Evolutionary conservation across 2,329 filamentous ascomycete species (phyloP).

Genomic region (Pseudogymnoascus sp.): DNA sequence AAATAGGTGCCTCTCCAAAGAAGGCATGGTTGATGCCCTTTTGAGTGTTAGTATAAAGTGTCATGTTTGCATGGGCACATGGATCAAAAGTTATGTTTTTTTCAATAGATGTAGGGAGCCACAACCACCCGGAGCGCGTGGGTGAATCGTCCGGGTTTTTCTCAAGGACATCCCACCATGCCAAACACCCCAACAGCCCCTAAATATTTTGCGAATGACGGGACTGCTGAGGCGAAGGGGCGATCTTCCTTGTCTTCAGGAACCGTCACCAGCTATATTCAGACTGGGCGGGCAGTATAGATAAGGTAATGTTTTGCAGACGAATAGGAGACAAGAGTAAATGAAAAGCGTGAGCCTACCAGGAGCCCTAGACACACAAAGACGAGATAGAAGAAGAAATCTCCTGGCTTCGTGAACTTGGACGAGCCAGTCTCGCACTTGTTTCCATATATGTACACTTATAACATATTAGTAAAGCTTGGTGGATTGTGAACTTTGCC

Average conservation of each 20-base stretch:
- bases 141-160: conserved; percentile 38
- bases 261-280: conserved; percentile 46
- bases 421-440: conserved; percentile 52
- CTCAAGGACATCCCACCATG: conserved; percentile 46
- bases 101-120: conserved; percentile 30
- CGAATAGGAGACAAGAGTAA: conserved; percentile 12
- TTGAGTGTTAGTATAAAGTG: conserved; percentile 20
- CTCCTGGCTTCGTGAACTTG: conserved; percentile 53
- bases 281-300: conserved; percentile 44
- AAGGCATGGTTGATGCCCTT: conserved; percentile 45
- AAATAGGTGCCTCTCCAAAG: conserved; percentile 40
- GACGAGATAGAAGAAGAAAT: conserved; percentile 57
- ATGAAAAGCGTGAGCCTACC: conserved; percentile 42
- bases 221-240: conserved; percentile 44
- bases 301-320: conserved; percentile 48
- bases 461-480: conserved; percentile 26
- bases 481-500: conserved; percentile 17
- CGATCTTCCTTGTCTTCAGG: conserved; percentile 52
- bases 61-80: background rate
- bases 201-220: conserved; percentile 44
- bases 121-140: conserved; percentile 30
- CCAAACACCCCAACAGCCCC: conserved; percentile 43
- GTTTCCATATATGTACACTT: conserved; percentile 59
- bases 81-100: background rate
- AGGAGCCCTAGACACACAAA: conserved; percentile 54